These are phyloP conservation scores for Omphalotus olearius DNA, from an alignment of 1,284 basidiomycete genomes.

Conservation along the genomic window DNA sequence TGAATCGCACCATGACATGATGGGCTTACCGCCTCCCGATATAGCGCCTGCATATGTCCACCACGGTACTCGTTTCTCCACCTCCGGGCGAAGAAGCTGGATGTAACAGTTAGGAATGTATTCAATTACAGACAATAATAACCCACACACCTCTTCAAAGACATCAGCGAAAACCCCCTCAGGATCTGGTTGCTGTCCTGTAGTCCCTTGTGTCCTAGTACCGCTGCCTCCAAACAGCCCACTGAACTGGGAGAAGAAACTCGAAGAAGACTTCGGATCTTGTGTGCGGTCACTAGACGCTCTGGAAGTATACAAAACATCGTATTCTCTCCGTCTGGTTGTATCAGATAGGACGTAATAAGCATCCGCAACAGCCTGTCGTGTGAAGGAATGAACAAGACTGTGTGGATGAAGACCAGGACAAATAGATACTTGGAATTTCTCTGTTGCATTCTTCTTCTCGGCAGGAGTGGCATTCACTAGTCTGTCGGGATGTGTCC, in stretches of 20 bases:
- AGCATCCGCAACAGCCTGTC: slow-evolving; percentile 86
- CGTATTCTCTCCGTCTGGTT: slow-evolving; percentile 79
- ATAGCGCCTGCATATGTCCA: slow-evolving; percentile 79
- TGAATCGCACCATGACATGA: slow-evolving; percentile 66
- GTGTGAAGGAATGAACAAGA: not conserved
- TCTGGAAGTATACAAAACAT: slow-evolving; percentile 57
- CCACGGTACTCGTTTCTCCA: slow-evolving; percentile 62
- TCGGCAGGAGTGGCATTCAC: slow-evolving; percentile 71
- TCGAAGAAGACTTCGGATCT: slow-evolving; percentile 64
- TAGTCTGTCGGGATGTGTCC: slow-evolving; percentile 88
- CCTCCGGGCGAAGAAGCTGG: slow-evolving; percentile 74
- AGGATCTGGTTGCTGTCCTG: slow-evolving; percentile 58
- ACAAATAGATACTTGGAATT: slow-evolving; percentile 60
- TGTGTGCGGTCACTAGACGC: slow-evolving; percentile 44
- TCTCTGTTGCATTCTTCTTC: slow-evolving; percentile 73
- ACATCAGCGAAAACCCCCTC: slow-evolving; percentile 84
- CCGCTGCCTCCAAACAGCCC: slow-evolving; percentile 53
- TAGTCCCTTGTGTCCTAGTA: slow-evolving; percentile 24
- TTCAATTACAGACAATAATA: not conserved
- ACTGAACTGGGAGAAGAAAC: slow-evolving; percentile 78
- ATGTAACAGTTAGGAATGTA: slow-evolving; percentile 3
- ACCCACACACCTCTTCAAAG: slow-evolving; percentile 74
- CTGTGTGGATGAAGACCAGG: not conserved
- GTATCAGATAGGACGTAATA: slow-evolving; percentile 93
- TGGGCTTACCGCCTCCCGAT: slow-evolving; percentile 72